phyloP scores from a whole-genome alignment of 495 filamentous ascomycete genomes.

The Sabuloglossum arenarium region DNA sequence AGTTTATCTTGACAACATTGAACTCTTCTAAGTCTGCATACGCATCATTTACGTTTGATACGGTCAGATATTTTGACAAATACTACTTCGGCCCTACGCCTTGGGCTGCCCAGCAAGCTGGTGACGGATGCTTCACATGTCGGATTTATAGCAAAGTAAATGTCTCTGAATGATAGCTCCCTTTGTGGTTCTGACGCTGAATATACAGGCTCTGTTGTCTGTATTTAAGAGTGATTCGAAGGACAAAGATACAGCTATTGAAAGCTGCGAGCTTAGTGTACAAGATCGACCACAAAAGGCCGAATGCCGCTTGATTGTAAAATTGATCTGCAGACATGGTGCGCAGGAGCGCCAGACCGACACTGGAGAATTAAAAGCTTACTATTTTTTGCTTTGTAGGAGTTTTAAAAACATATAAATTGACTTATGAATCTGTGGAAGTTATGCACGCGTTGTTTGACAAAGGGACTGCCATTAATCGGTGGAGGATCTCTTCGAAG shows the following conservation, averaged over 20 bases:
- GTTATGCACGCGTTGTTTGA: slow-evolving; percentile 82
- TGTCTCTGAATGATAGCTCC: not conserved
- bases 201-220: slow-evolving; percentile 41
- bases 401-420: slow-evolving; percentile 75
- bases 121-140: slow-evolving; percentile 44
- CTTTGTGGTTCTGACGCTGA: not conserved
- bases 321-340: slow-evolving; percentile 76
- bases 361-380: not conserved
- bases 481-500: slow-evolving; percentile 57
- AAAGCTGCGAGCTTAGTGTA: slow-evolving; percentile 69
- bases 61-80: slow-evolving; percentile 55
- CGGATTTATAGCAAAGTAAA: slow-evolving; percentile 48
- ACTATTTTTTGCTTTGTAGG: slow-evolving; percentile 23
- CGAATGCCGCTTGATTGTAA: slow-evolving; percentile 63
- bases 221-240: slow-evolving; percentile 48
- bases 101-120: not conserved
- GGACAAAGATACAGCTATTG: slow-evolving; percentile 60
- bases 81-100: slow-evolving; percentile 38
- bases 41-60: slow-evolving; percentile 55
- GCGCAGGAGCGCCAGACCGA: not conserved
- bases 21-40: slow-evolving; percentile 92
- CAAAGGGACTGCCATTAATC: slow-evolving; percentile 40
- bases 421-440: slow-evolving; percentile 69
- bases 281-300: slow-evolving; percentile 47
- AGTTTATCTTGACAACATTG: slow-evolving; percentile 66